A percentile compares a stretch with the other conserved stretches of the same genome.
Evolutionary conservation across 2,329 filamentous ascomycete species (phyloP).

Genomic region (Diplocarpon mali): DNA sequence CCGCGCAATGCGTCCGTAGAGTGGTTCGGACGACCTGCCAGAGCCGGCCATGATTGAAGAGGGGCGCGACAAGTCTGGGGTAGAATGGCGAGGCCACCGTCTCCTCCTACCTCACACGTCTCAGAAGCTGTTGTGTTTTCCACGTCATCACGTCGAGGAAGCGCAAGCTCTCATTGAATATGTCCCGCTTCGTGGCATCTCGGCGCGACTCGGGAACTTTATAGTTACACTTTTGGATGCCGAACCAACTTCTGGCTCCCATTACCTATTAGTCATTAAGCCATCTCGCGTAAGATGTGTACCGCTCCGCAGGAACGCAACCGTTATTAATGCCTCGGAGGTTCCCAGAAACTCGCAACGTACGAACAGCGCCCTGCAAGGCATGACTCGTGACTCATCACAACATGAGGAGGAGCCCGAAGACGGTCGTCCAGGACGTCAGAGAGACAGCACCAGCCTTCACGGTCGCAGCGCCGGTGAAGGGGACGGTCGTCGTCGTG

Average conservation of each 20-base stretch:
- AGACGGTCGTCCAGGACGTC: constrained; percentile 1
- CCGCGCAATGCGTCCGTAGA: too few relatives aligned
- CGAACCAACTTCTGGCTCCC: neutral
- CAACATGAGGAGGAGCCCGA: constrained; percentile 6
- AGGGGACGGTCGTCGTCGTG: neutral
- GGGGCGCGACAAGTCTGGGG: too few relatives aligned
- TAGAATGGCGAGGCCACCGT: too few relatives aligned
- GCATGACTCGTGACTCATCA: neutral
- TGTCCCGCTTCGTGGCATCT: neutral
- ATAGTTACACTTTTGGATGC: neutral
- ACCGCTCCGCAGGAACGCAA: neutral
- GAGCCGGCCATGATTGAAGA: too few relatives aligned
- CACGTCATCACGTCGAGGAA: too few relatives aligned
- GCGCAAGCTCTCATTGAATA: too few relatives aligned
- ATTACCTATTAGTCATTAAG: neutral
- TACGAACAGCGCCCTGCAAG: neutral
- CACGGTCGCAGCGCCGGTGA: neutral
- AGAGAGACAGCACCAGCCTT: neutral
- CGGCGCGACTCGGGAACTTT: neutral
- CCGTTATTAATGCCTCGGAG: neutral
- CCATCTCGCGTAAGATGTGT: neutral
- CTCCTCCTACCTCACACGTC: too few relatives aligned
- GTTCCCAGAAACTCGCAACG: neutral
- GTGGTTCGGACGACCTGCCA: too few relatives aligned
- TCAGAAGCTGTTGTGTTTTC: too few relatives aligned